These are phyloP conservation scores for Thalassiosira gravida DNA, from an alignment of 352 stramenopile species.

Conservation along the genomic window DNA sequence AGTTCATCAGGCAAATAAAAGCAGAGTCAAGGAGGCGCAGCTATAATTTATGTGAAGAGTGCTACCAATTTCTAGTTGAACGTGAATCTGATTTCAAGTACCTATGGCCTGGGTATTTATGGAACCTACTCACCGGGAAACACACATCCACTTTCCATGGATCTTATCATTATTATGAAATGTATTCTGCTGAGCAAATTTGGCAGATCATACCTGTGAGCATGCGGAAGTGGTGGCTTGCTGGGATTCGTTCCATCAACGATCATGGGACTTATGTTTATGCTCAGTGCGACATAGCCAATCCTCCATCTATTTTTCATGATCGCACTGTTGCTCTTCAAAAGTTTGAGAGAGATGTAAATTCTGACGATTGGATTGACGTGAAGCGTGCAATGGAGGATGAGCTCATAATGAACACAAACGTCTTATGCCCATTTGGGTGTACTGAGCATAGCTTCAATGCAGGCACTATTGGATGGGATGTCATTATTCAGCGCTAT, in stretches of 20 bases:
- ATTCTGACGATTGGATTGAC: not conserved
- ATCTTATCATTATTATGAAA: not conserved
- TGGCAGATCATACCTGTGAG: conserved; percentile 10
- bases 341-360: conserved; percentile 7
- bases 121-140: conserved; percentile 2
- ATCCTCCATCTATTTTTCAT: conserved; percentile 8
- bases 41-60: conserved; percentile 11
- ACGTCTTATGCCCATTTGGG: conserved; percentile 29
- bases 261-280: not conserved
- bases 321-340: not conserved
- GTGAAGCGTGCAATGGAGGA: conserved; percentile 21
- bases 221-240: conserved; percentile 22
- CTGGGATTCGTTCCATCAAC: not conserved
- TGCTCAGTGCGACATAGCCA: not conserved
- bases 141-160: not conserved
- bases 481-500: conserved; percentile 12
- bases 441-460: conserved; percentile 15
- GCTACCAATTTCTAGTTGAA: conserved; percentile 5
- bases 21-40: not conserved
- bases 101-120: conserved; percentile 5
- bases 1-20: not conserved
- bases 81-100: not conserved
- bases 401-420: conserved; percentile 7
- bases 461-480: not conserved
- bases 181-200: conserved; percentile 27